Base-by-base conservation (phyloP, 1,139 yeast species). In the Saccharomyces hybrid region DNA sequence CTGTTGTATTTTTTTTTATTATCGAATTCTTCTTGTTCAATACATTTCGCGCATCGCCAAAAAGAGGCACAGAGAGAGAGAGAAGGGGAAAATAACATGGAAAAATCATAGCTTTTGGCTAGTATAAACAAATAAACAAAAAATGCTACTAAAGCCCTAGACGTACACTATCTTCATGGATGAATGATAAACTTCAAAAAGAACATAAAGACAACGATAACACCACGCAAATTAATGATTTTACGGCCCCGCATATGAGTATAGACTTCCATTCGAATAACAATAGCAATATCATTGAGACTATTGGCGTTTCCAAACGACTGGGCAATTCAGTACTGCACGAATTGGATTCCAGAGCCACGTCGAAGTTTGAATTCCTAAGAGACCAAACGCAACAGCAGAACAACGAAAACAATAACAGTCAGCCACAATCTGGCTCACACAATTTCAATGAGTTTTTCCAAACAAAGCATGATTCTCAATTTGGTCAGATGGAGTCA, bases 331-430 rank as follows among this genome's bases (percentile, higher is more conserved):
- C 68, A 26, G 72, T 70, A 1, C 58, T 70, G 2, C 55, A 60
- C 29, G 74, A 71, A 55, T 54, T 71, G 46, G 70, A 69, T 50
- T 58, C 63, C 38, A 58, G 73, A 48, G 72, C 73, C 3, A 62
- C 47, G 19, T 54, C 46, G 14, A 59, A 61, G 47, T 53, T 58
- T 19, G 51, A 57, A 31, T 58, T 57, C 49, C 51, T 59, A 28
- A 58, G 27, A 59, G 63, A 49, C 62, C 19, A 19, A 19, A 19
- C 19, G 19, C 63, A 48, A 50, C 61, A 23, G 51, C 63, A 44
- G 54, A 19, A 38, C 16, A n/a, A 23, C 41, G 25, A 27, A 3
- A 44, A 52, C 49, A 57, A 25, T 11, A 29, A 13, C n/a, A 19
- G 42, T 13, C 27, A 42, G 4, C 49, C 11, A 8, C 13, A 26